Base-by-base conservation (phyloP, 1,284 basidiomycete species). In the Spongiforma sp. region DNA sequence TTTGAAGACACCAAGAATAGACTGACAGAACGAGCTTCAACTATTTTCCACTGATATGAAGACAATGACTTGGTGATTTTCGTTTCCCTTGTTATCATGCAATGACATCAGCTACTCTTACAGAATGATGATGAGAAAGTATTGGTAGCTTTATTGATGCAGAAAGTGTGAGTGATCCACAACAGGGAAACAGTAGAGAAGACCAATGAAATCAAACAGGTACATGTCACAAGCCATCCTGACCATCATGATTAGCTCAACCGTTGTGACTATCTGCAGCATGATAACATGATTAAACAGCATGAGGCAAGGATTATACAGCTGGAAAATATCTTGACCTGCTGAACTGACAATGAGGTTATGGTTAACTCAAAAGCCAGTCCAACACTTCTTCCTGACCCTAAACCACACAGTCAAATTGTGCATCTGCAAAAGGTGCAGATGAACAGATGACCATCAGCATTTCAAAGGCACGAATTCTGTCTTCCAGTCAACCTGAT, bases 181-280 rank as follows among this genome's bases (percentile, higher is more conserved):
- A 85, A 86, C 67, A 79, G 83, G 57, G 81, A 82, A 28, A 75
- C 82, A 33, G 79, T 86, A 26, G 79, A 75, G 43, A 87, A 86
- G 70, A 78, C 78, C 56, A 84, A 87, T 66, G 84, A 86, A 60
- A 78, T 87, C 34, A 82, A 82, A 65, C 74, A 80, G 66, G 86
- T 86, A 65, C 37, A 77, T 57, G 77, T 46, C 30, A 33, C 30
- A 21, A 54, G 58, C 57, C 26, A 58, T 60, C 43, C 39, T 48
- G 61, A 52, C 28, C 19, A 26, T 56, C 59, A 48, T 62, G 9
- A 41, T 39, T 63, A 65, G 15, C 54, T 63, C 56, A 55, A 68
- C 54, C 54, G 58, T 62, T 69, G n/a, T n/a, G n/a, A n/a, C n/a
- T n/a, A n/a, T n/a, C n/a, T 65, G 48, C 56, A 86, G 84, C 78